Conservation (phyloP, 768 basidiomycete species). For the Pilatotrama ljubarskyi region DNA sequence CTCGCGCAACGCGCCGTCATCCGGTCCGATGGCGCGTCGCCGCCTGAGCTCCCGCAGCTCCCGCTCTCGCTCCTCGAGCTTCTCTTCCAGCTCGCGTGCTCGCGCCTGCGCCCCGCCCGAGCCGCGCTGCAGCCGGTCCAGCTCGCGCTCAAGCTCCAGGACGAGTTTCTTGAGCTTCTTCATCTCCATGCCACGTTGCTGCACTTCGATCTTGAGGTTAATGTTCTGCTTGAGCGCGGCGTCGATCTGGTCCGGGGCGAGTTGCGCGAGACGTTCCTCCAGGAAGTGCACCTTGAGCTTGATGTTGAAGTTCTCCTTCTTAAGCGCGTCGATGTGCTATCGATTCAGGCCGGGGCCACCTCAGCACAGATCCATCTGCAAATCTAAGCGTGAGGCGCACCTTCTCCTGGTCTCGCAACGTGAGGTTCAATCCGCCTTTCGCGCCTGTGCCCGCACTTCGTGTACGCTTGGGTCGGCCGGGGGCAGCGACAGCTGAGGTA, state of each 20-base stretch:
- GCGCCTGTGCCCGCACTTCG: constrained; percentile 18
- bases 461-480: constrained; percentile 24
- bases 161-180: constrained; percentile 91
- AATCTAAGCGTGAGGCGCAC: constrained; percentile 40
- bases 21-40: constrained; percentile 38
- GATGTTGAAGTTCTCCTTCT: constrained; percentile 97
- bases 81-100: constrained; percentile 76
- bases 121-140: constrained; percentile 64
- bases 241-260: constrained; percentile 91
- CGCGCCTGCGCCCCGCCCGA: constrained; percentile 45
- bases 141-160: constrained; percentile 77
- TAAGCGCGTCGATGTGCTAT: constrained; percentile 93
- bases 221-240: constrained; percentile 91
- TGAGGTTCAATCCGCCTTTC: constrained; percentile 48
- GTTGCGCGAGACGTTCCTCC: constrained; percentile 86
- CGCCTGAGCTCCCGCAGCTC: constrained; percentile 69
- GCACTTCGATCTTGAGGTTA: constrained; percentile 89
- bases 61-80: constrained; percentile 68
- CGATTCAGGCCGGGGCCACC: neutral
- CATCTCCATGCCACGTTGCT: constrained; percentile 85
- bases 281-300: constrained; percentile 95
- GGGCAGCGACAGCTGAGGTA: constrained; percentile 11
- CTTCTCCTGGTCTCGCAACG: constrained; percentile 95
- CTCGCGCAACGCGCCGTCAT: constrained; percentile 55
- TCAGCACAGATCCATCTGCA: neutral